phyloP scores from a whole-genome alignment of 2,329 filamentous ascomycete species.

The Helotiales sp. region DNA sequence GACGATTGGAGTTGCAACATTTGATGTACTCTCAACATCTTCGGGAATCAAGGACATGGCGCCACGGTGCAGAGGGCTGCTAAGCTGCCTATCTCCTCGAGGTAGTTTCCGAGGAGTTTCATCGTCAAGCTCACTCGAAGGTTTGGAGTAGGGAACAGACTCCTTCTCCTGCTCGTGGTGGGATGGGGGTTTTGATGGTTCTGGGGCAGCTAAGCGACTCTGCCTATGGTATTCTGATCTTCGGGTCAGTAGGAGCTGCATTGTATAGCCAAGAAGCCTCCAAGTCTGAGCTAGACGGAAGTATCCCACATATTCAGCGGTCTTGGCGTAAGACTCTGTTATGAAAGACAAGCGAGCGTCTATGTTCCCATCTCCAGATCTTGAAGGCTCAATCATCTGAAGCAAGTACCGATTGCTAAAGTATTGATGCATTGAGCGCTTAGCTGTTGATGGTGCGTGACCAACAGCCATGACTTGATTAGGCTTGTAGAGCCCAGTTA shows the following conservation, averaged over 20 bases:
- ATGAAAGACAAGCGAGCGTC: conserved; percentile 47
- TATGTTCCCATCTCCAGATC: conserved; percentile 9
- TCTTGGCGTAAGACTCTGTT: conserved; percentile 56
- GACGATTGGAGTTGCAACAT: conserved; percentile 59
- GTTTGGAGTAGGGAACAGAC: conserved; percentile 9
- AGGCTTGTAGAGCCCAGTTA: conserved; percentile 57
- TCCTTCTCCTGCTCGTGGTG: conserved; percentile 34
- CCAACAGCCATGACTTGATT: conserved; percentile 66
- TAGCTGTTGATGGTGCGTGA: conserved; percentile 51
- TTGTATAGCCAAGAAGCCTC: conserved; percentile 59
- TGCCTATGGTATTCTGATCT: conserved; percentile 60
- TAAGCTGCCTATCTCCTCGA: conserved; percentile 12
- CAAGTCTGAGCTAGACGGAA: conserved; percentile 65
- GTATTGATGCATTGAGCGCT: conserved; percentile 54
- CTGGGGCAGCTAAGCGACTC: conserved; percentile 38
- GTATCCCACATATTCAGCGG: conserved; percentile 56
- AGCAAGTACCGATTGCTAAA: conserved; percentile 58
- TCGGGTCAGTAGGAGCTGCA: conserved; percentile 52
- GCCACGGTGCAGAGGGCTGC: conserved; percentile 19
- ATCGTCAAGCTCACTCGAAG: conserved; percentile 18
- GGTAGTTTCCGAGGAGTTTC: conserved; percentile 28
- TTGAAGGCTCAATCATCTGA: conserved; percentile 38
- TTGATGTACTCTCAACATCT: conserved; percentile 63
- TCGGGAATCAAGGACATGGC: conserved; percentile 27
- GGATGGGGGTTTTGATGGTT: conserved; percentile 8